These are phyloP conservation scores for Cyberlindnera japonica DNA, from an alignment of 805 yeast species.

Conservation along the genomic window DNA sequence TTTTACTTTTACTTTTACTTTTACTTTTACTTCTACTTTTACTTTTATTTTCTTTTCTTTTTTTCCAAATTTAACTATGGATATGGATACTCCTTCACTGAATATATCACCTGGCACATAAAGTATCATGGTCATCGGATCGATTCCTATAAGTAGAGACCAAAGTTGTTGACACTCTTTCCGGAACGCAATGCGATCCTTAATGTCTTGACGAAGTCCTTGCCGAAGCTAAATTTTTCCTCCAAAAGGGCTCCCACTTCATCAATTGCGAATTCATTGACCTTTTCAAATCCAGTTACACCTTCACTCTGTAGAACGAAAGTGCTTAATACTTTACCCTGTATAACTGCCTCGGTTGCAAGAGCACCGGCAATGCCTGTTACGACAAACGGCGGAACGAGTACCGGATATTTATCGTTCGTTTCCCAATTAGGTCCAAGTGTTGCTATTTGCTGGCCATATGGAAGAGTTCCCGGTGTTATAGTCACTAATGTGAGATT, in stretches of 20 bases:
- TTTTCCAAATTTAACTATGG: no score
- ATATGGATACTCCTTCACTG: no score
- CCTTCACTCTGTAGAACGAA: constrained; percentile 54
- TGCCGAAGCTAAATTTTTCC: constrained; percentile 5
- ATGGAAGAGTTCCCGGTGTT: constrained; percentile 34
- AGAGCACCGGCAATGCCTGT: constrained; percentile 55
- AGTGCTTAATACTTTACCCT: constrained; percentile 17
- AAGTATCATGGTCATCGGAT: no score
- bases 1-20: constrained; percentile 27
- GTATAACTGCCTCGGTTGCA: constrained; percentile 25
- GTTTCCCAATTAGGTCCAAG: constrained; percentile 3
- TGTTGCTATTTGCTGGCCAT: constrained; percentile 23
- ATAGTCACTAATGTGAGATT: constrained; percentile 18
- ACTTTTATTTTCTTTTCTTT: constrained; percentile 47
- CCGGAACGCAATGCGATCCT: constrained; percentile 13
- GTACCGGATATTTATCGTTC: constrained; percentile 18
- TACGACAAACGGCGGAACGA: constrained; percentile 59
- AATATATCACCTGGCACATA: no score
- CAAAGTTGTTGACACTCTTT: constrained; percentile 25
- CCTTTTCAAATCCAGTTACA: constrained; percentile 54
- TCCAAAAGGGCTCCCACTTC: constrained; percentile 12
- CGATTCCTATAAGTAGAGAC: no score
- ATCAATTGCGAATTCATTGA: constrained; percentile 36
- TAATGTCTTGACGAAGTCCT: constrained; percentile 10
- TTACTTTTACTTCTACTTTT: constrained; percentile 35